Evolutionary conservation across 192 early-diverging fungal genomes (phyloP), one percentile per base, ranked within the genome.

Genomic region (Jimgerdemannia lactiflua): DNA sequence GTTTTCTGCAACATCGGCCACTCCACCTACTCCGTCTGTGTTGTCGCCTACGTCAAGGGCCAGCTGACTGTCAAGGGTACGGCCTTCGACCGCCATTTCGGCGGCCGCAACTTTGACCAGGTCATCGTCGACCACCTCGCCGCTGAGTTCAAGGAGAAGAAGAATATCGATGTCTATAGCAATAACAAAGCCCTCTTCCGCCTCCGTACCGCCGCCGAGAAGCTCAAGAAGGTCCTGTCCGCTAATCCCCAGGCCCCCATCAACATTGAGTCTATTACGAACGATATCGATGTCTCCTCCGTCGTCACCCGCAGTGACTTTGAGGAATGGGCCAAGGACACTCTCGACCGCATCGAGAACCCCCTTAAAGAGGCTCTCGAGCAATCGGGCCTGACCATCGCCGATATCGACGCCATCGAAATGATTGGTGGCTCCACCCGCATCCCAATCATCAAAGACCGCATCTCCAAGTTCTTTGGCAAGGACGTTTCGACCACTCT

Each of bases 211-310:
- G 96, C 89, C 69, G 89, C 89, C 79, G 97, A 99, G 84, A 94
- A 94, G 86, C 93, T 95, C 75, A 99, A 99, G 92, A 99, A 99
- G 91, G 89, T 98, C 39, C 87, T 99, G 42, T 93, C 91, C 64
- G 95, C 96, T 82, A 99, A 99, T 89, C 79, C 92, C 54, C 88
- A 93, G 71, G 93, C 97, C 39, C 89, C 94, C 65, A 85, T 99
- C 77, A 97, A 94, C 81, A 93, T 99, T 63, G 97, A 99, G 86
- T 96, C 93, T 75, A 88, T 99, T 73, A 92, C 97, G 93, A 95
- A 97, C 78, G 97, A 99, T 82, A 89, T 93, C 70, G 97, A 99
- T 87, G 96, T 97, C 42, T 87, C 82, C 74, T 88, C 95, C 41
- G 87, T 93, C 80, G 92, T 97, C 80, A 85, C 87, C 78, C 92